These are phyloP conservation scores for Globisporangium paroecandrum DNA, from an alignment of 352 stramenopile species.

Conservation along the genomic window DNA sequence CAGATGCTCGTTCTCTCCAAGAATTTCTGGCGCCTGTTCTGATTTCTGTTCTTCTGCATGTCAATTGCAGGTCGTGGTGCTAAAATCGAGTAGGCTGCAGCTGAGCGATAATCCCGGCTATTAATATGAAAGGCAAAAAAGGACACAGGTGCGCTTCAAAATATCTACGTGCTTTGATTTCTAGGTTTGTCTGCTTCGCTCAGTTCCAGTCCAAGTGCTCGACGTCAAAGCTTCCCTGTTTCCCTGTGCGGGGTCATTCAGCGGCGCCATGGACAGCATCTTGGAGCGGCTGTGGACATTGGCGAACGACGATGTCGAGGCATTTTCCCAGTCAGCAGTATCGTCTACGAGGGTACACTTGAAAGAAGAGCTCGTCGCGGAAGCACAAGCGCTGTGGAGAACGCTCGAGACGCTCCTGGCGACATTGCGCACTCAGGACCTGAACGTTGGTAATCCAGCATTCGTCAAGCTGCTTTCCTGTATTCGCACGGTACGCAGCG, in stretches of 20 bases:
- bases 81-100: neutral
- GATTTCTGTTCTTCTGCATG: neutral
- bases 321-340: neutral
- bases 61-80: neutral
- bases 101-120: neutral
- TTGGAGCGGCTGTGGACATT: constrained; percentile 40
- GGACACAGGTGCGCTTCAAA: neutral
- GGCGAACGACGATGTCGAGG: constrained; percentile 24
- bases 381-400: constrained; percentile 54
- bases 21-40: neutral
- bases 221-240: neutral
- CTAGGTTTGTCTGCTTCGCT: neutral
- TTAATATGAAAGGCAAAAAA: neutral
- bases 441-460: constrained; percentile 28
- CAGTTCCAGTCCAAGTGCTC: neutral
- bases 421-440: constrained; percentile 30
- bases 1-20: neutral
- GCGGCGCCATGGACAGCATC: constrained; percentile 35
- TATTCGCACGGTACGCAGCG: constrained; percentile 31
- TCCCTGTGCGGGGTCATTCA: neutral
- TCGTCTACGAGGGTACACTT: constrained; percentile 5
- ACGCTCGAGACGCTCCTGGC: constrained; percentile 45
- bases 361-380: constrained; percentile 23
- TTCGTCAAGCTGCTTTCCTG: constrained; percentile 47
- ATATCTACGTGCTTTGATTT: neutral